phyloP scores from a whole-genome alignment of 306 rosid species.

The Canavalia ensiformis region DNA sequence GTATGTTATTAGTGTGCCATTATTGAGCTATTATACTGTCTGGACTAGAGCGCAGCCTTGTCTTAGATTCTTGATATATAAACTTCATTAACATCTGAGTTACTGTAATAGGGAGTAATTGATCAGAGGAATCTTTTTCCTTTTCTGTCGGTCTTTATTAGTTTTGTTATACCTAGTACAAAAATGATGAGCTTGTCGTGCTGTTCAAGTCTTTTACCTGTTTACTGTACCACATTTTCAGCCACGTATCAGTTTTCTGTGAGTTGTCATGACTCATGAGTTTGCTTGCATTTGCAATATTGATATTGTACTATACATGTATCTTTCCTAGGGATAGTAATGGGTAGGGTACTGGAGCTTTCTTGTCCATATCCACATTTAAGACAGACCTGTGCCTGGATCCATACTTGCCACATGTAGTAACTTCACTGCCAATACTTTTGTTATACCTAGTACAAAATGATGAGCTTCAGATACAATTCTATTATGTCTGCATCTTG shows the following conservation, averaged over 20 bases:
- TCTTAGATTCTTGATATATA: slow-evolving; percentile 9
- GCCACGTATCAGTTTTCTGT: neutral
- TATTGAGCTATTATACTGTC: neutral
- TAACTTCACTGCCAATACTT: too few relatives aligned
- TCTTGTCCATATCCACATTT: neutral
- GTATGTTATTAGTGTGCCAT: slow-evolving; percentile 18
- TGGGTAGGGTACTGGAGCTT: neutral
- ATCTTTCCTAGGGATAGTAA: too few relatives aligned
- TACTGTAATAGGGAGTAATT: slow-evolving; percentile 14
- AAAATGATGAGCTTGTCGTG: slow-evolving; percentile 2
- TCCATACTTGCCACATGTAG: neutral
- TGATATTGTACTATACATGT: too few relatives aligned
- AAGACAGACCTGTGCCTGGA: neutral
- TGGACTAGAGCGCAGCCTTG: neutral
- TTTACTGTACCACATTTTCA: slow-evolving; percentile 12
- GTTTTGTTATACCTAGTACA: slow-evolving; percentile 1
- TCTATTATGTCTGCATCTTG: slow-evolving; percentile 11
- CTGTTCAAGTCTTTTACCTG: neutral
- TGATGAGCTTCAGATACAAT: neutral
- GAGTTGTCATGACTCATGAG: neutral
- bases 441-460: slow-evolving; percentile 12
- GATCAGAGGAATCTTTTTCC: slow-evolving; percentile 1
- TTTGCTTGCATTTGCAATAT: neutral
- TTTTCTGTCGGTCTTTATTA: slow-evolving; percentile 7
- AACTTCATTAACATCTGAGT: slow-evolving; percentile 22